Base-by-base conservation (phyloP, 2,329 filamentous ascomycete species). In the Calonectria montana region DNA sequence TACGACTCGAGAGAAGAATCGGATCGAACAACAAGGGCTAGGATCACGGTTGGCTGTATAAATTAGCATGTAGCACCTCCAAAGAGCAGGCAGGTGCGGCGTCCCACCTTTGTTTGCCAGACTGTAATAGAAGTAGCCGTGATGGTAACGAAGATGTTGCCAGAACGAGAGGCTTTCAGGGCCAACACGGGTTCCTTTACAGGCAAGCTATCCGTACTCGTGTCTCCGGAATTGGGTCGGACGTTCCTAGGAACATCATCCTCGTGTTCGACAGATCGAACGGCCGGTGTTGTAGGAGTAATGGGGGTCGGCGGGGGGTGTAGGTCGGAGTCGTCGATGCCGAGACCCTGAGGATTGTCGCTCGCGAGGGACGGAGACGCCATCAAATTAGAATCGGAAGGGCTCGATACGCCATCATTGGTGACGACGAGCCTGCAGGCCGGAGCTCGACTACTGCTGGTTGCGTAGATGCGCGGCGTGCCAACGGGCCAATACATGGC, bases 401-500 rank as follows among this genome's bases (percentile, higher is more conserved):
- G 74, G 78, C 82, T 79, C 75, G 78, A 73, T 23, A 91, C 85
- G 82, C 92, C 92, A 86, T 94, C 90, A 76, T 92, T 88, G 65
- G 88, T 90, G 73, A 90, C 84, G 73, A 88, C 85, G 69, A 88
- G 81, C 73, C 86, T 88, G 76, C 87, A 83, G 68, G 85, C 83
- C 67, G 87, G 83, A 76, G 87, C 84, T 82, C 88, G 88, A 80
- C 89, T 90, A 85, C 91, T 94, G 86, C 89, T 94, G 78, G 93
- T 93, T 81, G 94, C 92, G 87, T 94, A 96, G 83, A 96, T 92
- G 83, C 92, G 92, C 81, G 94, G 94, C 82, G 94, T 94, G 83
- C 94, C 94, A 83, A 95, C 91, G 81, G 94, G 94, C 94, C 94
- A 97, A 89, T 97, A 97, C 94, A 97, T 97, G 88, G 86, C 87